A percentile compares a stretch with the other conserved stretches of the same genome.
Evolutionary conservation across 441 rosid genomes (phyloP).

Genomic region (Pelargonium cotyledonis): DNA sequence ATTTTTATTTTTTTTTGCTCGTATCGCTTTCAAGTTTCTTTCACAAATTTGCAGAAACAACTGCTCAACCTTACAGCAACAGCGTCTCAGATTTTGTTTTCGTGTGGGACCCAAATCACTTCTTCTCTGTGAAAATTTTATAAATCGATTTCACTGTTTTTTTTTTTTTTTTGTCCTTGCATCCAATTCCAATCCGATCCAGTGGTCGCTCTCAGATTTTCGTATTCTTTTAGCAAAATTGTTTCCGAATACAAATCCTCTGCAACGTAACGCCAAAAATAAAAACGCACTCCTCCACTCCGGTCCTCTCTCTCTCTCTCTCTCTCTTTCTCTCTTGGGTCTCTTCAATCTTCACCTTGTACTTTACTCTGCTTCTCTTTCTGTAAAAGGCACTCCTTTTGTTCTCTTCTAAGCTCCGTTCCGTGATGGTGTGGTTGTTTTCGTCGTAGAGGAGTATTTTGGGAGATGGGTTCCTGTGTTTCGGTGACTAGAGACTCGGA

Average conservation of each 20-base stretch:
- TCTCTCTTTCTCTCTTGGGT: too few relatives aligned
- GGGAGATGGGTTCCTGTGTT: constrained; percentile 54
- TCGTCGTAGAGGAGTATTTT: not conserved
- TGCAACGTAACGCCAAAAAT: constrained; percentile 1
- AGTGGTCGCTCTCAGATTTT: not conserved
- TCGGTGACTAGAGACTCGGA: constrained; percentile 42
- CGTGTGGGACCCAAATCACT: too few relatives aligned
- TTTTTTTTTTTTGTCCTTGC: too few relatives aligned
- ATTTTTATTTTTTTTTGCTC: not conserved
- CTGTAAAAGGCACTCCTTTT: not conserved
- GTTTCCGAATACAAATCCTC: not conserved
- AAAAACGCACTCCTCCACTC: not conserved
- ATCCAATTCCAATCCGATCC: not conserved
- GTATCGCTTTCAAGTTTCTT: too few relatives aligned
- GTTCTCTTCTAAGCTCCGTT: not conserved
- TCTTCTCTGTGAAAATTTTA: too few relatives aligned
- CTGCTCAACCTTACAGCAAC: too few relatives aligned
- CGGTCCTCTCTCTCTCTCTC: too few relatives aligned
- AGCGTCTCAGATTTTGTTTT: too few relatives aligned
- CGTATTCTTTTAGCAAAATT: not conserved
- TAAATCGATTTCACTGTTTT: too few relatives aligned
- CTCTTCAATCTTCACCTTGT: not conserved
- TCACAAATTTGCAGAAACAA: too few relatives aligned
- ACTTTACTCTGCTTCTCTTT: constrained; percentile 2
- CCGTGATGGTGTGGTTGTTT: not conserved